These are phyloP conservation scores for Anisodus tanguticus DNA, from an alignment of 257 asterid genomes.

Conservation along the genomic window DNA sequence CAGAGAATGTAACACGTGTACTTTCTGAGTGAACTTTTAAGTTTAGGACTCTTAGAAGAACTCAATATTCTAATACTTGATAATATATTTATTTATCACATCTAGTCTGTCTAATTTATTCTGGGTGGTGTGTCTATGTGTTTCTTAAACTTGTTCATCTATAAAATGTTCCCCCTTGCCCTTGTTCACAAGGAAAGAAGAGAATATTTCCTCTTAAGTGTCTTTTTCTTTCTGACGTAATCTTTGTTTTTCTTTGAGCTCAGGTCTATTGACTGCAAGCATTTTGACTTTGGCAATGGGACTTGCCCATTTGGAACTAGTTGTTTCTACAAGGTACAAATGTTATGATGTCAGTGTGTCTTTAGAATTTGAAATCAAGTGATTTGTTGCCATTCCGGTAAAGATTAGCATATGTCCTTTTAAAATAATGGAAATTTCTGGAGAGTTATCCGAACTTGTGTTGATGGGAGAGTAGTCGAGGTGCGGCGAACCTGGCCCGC, in stretches of 20 bases:
- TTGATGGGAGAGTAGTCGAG: not conserved
- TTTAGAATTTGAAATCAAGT: slow-evolving; percentile 15
- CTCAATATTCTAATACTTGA: not conserved
- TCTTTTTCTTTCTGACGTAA: slow-evolving; percentile 31
- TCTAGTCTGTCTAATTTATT: not conserved
- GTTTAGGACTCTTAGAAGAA: not conserved
- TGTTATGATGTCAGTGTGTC: slow-evolving; percentile 14
- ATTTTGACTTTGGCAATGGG: slow-evolving; percentile 95
- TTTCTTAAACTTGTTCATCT: not conserved
- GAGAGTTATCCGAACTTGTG: not conserved
- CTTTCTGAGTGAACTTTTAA: not conserved
- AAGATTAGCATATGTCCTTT: not conserved
- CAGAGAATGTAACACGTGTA: not conserved
- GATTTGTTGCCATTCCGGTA: not conserved
- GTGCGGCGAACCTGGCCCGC: not conserved
- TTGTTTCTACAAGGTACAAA: slow-evolving; percentile 87
- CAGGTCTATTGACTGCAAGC: slow-evolving; percentile 98
- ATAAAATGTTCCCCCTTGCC: slow-evolving; percentile 8
- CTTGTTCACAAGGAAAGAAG: slow-evolving; percentile 24
- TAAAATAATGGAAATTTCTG: not conserved
- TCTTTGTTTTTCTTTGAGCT: slow-evolving; percentile 31
- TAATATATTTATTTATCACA: not conserved
- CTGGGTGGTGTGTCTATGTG: not conserved
- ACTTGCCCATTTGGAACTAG: slow-evolving; percentile 94
- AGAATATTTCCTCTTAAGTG: not conserved